phyloP scores from a whole-genome alignment of 805 yeast species.

The Candida fluviatilis region DNA sequence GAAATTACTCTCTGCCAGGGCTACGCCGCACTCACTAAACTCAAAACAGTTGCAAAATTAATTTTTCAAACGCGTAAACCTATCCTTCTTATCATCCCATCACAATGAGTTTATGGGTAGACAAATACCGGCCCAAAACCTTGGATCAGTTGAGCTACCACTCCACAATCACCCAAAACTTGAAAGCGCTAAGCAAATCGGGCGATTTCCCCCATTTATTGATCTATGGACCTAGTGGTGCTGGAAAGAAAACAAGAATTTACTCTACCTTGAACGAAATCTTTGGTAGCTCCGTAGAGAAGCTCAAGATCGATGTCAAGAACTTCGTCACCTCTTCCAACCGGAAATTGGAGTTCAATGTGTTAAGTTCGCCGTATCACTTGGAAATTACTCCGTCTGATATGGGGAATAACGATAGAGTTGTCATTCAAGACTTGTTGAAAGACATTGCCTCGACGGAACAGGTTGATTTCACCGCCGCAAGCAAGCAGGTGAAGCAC shows the following conservation, averaged over 20 bases:
- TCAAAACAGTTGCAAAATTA: not conserved
- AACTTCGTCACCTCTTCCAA: conserved; percentile 71
- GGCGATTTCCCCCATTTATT: conserved; percentile 92
- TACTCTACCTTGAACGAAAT: conserved; percentile 73
- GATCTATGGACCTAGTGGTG: conserved; percentile 94
- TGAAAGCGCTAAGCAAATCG: conserved; percentile 56
- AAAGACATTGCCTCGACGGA: conserved; percentile 95
- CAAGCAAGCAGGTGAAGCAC: conserved; percentile 38
- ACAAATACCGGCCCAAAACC: conserved; percentile 78
- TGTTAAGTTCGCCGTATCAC: conserved; percentile 88
- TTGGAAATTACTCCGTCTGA: conserved; percentile 95
- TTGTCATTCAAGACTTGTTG: conserved; percentile 88
- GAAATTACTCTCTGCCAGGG: too few species aligned
- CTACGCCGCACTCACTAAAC: not conserved
- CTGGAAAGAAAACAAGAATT: conserved; percentile 94
- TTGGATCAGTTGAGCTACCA: conserved; percentile 68
- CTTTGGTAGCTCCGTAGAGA: conserved; percentile 79
- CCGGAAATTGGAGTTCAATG: conserved; percentile 83
- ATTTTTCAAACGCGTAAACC: not conserved
- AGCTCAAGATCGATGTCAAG: conserved; percentile 81
- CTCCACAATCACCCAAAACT: conserved; percentile 54
- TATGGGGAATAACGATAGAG: conserved; percentile 92
- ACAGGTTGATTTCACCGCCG: conserved; percentile 75
- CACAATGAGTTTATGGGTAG: conserved; percentile 93
- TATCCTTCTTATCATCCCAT: not conserved